Percentiles rank a stretch among this genome's conserved stretches.
These are phyloP conservation scores for Colletotrichum shisoi DNA, from an alignment of 2,329 filamentous ascomycete genomes.

Conservation along the genomic window DNA sequence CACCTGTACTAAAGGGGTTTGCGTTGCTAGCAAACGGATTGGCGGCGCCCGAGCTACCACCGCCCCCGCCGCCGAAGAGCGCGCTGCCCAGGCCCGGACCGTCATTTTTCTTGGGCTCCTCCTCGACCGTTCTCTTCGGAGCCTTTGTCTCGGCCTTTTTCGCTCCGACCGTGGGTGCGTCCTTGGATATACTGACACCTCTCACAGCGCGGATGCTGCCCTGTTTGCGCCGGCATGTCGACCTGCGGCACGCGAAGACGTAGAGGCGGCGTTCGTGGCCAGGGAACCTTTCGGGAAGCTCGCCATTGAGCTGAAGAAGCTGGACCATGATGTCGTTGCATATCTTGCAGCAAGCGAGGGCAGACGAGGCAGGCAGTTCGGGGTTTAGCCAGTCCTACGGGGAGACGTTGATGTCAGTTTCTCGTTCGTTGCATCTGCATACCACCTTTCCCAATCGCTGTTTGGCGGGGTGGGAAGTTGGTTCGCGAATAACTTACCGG, in stretches of 20 bases:
- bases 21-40: conserved; percentile 69
- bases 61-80: conserved; percentile 66
- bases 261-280: conserved; percentile 88
- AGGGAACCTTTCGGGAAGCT: conserved; percentile 85
- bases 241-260: conserved; percentile 80
- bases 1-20: conserved; percentile 37
- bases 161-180: conserved; percentile 46
- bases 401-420: conserved; percentile 10
- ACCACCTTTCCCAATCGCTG: conserved; percentile 7
- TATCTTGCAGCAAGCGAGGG: conserved; percentile 82
- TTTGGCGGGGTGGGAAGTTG: conserved; percentile 12
- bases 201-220: conserved; percentile 82
- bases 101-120: conserved; percentile 46
- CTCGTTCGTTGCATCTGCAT: conserved; percentile 10
- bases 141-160: conserved; percentile 46
- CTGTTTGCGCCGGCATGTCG: conserved; percentile 79
- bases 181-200: conserved; percentile 66
- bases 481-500: conserved; percentile 68
- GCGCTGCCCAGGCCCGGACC: conserved; percentile 67
- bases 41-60: conserved; percentile 44
- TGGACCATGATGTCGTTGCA: conserved; percentile 86
- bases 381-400: conserved; percentile 81
- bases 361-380: conserved; percentile 73
- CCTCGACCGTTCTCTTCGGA: conserved; percentile 48
- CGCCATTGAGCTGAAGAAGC: conserved; percentile 88